A percentile compares a stretch with the other conserved stretches of the same genome.
phyloP scores from a whole-genome alignment of 495 filamentous ascomycete genomes.

The Penicillium alfredii region DNA sequence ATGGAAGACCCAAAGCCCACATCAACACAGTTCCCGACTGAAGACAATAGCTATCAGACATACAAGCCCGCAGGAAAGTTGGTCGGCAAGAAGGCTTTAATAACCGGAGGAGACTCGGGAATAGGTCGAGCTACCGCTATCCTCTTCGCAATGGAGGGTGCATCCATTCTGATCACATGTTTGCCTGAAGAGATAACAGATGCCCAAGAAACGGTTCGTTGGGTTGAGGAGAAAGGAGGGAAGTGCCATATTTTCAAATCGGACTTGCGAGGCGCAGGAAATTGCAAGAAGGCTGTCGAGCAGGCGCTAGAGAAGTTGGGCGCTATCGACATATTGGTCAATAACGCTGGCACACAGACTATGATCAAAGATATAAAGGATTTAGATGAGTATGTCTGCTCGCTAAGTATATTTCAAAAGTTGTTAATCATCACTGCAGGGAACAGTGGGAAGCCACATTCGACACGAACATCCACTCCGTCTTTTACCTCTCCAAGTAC shows the following conservation, averaged over 20 bases:
- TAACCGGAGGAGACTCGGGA: constrained; percentile 78
- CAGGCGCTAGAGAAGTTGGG: constrained; percentile 58
- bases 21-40: constrained; percentile 62
- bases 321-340: constrained; percentile 69
- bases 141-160: constrained; percentile 79
- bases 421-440: constrained; percentile 21
- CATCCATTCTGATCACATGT: constrained; percentile 67
- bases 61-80: constrained; percentile 80
- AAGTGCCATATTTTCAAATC: constrained; percentile 55
- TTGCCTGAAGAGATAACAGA: constrained; percentile 72
- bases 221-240: constrained; percentile 58
- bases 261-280: constrained; percentile 56
- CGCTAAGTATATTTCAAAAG: neutral
- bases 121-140: constrained; percentile 76
- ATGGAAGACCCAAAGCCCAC: constrained; percentile 57
- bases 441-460: constrained; percentile 74
- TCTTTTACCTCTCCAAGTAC: constrained; percentile 74
- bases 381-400: constrained; percentile 55
- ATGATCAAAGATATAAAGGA: constrained; percentile 67
- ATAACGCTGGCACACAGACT: constrained; percentile 76
- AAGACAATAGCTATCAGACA: constrained; percentile 62
- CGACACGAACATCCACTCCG: constrained; percentile 67
- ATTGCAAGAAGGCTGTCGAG: constrained; percentile 66
- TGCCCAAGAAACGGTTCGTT: constrained; percentile 64
- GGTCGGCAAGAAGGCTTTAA: constrained; percentile 65